Evolutionary conservation across 768 basidiomycete species (phyloP), one percentile per base, ranked within the genome.

Genomic region (Serendipita sp.): DNA sequence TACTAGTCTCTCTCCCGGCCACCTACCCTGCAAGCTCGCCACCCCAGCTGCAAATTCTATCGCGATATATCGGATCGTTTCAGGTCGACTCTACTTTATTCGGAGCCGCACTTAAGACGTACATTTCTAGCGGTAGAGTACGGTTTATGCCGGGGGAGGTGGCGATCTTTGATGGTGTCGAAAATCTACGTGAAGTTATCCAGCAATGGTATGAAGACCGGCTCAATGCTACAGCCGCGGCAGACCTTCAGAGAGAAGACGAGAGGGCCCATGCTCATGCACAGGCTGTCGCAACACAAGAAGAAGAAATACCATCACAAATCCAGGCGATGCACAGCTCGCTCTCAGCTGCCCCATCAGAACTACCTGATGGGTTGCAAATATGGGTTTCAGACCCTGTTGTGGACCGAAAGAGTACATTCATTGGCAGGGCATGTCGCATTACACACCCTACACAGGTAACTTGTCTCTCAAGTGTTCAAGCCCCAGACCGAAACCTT

Each of bases 151-250:
- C 80, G 28, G 89, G 85, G 35, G 78, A 77, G 1, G 85, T 92
- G 16, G 91, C 88, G 68, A 86, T 93, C 11, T 94, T 92, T 70
- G 91, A 94, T 67, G 91, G 91, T 10, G 73, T 93, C 32, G 89
- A 91, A 73, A 83, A 78, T 69, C 81, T 88, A 8, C 73, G 86
- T 35, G 89, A 91, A 54, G 76, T 77, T 15, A 86, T 85, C 67
- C 75, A 78, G 28, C 69, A 71, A 44, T 93, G 91, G 91, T 87
- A 89, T 68, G 79, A 80, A 66, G 82, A 84, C n/a, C 83, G 78
- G 16, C 74, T 86, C 30, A 83, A 76, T 69, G 75, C 73, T 30
- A 83, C 82, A 63, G 82, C 78, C 45, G 80, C 76, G 1, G 82
- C 78, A 1, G 82, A 83, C 64, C 72, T 85, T 16, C 65, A 81